Evolutionary conservation across 192 early-diverging fungal genomes (phyloP).

Genomic region (Dimargaris cristalligena): DNA sequence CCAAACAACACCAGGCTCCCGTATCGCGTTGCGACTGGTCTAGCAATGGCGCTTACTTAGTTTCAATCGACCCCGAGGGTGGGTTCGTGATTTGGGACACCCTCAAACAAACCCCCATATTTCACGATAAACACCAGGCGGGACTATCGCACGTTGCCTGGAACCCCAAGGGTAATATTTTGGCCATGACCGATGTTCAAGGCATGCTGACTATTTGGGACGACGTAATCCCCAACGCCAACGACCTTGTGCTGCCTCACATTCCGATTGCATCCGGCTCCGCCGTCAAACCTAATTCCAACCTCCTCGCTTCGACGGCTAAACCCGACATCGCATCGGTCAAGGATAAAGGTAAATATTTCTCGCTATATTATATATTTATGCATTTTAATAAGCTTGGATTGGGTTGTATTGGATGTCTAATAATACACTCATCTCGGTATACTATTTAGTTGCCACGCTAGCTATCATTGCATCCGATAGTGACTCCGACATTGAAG

Average conservation of each 20-base stretch:
- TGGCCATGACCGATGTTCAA: conserved; percentile 36
- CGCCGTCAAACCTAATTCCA: neutral
- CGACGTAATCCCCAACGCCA: conserved; percentile 27
- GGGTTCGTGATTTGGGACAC: conserved; percentile 51
- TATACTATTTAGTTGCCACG: neutral
- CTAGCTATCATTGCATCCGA: conserved; percentile 11
- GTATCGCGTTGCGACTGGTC: conserved; percentile 42
- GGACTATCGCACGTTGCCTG: conserved; percentile 41
- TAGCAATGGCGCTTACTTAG: conserved; percentile 40
- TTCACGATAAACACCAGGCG: conserved; percentile 19
- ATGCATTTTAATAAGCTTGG: neutral
- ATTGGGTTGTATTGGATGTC: neutral
- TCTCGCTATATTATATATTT: neutral
- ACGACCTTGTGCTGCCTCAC: conserved; percentile 22
- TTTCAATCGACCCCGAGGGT: conserved; percentile 24
- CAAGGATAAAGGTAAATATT: neutral
- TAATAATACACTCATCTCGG: too few species aligned
- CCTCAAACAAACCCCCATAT: conserved; percentile 25
- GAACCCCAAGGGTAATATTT: conserved; percentile 45
- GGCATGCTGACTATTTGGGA: conserved; percentile 42
- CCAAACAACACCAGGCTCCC: conserved; percentile 19
- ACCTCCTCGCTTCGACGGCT: neutral
- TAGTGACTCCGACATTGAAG: conserved; percentile 41
- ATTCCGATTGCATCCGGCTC: neutral
- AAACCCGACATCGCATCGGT: neutral